Percentiles rank a stretch among this genome's conserved stretches.
Conservation (phyloP, 164 flowering plant genomes). For the Nymphaea colorata region DNA sequence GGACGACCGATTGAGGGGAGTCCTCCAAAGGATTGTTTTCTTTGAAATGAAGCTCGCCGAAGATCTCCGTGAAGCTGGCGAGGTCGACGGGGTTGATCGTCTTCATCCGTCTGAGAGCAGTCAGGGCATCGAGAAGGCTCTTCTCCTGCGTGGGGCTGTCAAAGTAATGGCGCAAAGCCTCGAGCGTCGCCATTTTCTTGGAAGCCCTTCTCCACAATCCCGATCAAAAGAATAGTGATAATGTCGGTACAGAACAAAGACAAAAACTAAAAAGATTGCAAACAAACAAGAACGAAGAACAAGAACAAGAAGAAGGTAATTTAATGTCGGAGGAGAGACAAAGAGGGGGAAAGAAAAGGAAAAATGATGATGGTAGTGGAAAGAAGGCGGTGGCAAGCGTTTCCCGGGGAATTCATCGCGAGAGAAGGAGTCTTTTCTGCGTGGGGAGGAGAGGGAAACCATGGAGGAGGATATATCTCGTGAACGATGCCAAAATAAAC, state of each 20-base stretch:
- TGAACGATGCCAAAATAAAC: too few species aligned
- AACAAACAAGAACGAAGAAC: not conserved
- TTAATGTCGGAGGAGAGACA: not conserved
- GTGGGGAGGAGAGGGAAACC: too few species aligned
- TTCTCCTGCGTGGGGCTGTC: slow-evolving; percentile 48
- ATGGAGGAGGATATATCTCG: too few species aligned
- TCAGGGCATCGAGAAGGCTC: slow-evolving; percentile 24
- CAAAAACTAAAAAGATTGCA: not conserved
- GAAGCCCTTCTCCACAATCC: not conserved
- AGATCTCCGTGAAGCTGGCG: slow-evolving; percentile 52
- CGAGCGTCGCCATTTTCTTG: slow-evolving; percentile 53
- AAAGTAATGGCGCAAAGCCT: slow-evolving; percentile 52
- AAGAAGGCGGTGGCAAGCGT: too few species aligned
- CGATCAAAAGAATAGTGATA: not conserved
- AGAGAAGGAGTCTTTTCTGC: too few species aligned
- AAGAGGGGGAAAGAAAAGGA: not conserved
- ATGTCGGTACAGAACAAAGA: too few species aligned
- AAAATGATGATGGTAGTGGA: not conserved
- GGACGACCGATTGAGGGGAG: not conserved
- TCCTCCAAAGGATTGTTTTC: slow-evolving; percentile 10
- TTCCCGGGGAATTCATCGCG: too few species aligned
- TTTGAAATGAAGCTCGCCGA: slow-evolving; percentile 70
- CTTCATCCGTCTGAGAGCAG: slow-evolving; percentile 47
- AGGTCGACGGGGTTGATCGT: slow-evolving; percentile 28
- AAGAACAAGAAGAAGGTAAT: not conserved